Conservation (phyloP, 495 filamentous ascomycete species). For the Trichoderma erinaceum region DNA sequence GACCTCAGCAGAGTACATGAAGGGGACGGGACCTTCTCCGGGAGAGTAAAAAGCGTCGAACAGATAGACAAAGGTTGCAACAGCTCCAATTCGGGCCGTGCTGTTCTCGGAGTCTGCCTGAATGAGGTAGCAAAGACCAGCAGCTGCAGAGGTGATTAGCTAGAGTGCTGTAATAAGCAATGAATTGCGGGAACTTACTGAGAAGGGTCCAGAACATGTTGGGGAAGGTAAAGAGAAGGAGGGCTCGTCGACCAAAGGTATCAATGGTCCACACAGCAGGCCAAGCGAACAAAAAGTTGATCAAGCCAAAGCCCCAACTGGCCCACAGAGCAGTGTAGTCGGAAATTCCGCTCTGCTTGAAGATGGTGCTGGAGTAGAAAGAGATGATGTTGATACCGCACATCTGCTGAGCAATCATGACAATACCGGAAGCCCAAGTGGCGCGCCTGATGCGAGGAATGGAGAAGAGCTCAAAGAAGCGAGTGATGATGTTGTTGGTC, state of each 20-base stretch:
- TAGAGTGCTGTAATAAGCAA: not conserved
- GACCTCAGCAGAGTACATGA: conserved; percentile 72
- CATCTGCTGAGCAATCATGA: conserved; percentile 65
- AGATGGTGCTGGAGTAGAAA: conserved; percentile 49
- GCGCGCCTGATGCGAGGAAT: conserved; percentile 51
- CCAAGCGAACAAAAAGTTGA: conserved; percentile 56
- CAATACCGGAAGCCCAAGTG: conserved; percentile 52
- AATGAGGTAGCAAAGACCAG: conserved; percentile 55
- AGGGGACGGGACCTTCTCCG: conserved; percentile 66
- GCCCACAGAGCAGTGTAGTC: conserved; percentile 43
- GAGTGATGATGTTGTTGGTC: conserved; percentile 28
- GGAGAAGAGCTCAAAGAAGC: conserved; percentile 60
- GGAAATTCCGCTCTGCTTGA: conserved; percentile 44
- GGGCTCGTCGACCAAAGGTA: conserved; percentile 55
- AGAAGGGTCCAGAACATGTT: conserved; percentile 54
- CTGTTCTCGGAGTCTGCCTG: conserved; percentile 27
- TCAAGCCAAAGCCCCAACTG: conserved; percentile 54
- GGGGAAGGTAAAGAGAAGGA: conserved; percentile 62
- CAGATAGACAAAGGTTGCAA: conserved; percentile 61
- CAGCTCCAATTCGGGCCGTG: conserved; percentile 43
- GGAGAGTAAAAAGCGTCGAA: conserved; percentile 36
- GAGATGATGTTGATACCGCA: conserved; percentile 41
- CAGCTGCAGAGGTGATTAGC: conserved; percentile 22
- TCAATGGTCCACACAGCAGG: conserved; percentile 66
- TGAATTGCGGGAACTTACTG: not conserved